Evolutionary conservation across 257 asterid genomes (phyloP), one percentile per base, ranked within the genome.

Genomic region (Salvia rosmarinus): DNA sequence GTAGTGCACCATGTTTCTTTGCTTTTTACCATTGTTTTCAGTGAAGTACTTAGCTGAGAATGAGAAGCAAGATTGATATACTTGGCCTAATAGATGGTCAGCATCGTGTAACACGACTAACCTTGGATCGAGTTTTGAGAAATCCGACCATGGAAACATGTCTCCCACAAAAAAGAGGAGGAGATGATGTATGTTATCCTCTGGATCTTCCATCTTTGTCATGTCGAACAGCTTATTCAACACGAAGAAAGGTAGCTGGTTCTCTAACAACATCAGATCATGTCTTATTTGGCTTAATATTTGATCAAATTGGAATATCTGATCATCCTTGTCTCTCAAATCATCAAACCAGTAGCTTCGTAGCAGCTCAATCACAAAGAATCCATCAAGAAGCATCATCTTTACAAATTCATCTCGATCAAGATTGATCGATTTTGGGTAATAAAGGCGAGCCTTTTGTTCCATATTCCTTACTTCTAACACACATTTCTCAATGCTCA

Each of bases 301-400:
- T 77, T 80, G 71, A 10, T 65, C 70, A 74, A 60, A 51, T 1
- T 37, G 39, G 71, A 83, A 80, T 14, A 62, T 43, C 2, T 65
- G 71, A 46, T 80, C 85, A 12, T 77, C 44, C n/a, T 43, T 50
- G 3, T 66, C 67, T 23, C 56, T 46, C 42, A 43, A 12, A 5
- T 56, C 74, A 42, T 52, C 25, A 8, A 21, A 54, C 65, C 44
- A 58, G 12, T 39, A 75, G 52, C 67, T 68, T 0, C 71, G 37
- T 6, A 68, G 21, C 2, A 84, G 12, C 16, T 84, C 80, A 0
- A 84, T 55, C 34, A 84, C 67, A 46, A 84, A 84, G 70, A 80
- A 79, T 46, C 84, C 84, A 35, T 84, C 88, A 9, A 84, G 14
- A 5, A 84, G 64, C 68, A 79, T 4, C 84, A 84, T 84, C 12